A percentile compares a stretch with the other conserved stretches of the same genome.
Conservation (phyloP, 2,329 filamentous ascomycete species). For the Colletotrichum sidae region DNA sequence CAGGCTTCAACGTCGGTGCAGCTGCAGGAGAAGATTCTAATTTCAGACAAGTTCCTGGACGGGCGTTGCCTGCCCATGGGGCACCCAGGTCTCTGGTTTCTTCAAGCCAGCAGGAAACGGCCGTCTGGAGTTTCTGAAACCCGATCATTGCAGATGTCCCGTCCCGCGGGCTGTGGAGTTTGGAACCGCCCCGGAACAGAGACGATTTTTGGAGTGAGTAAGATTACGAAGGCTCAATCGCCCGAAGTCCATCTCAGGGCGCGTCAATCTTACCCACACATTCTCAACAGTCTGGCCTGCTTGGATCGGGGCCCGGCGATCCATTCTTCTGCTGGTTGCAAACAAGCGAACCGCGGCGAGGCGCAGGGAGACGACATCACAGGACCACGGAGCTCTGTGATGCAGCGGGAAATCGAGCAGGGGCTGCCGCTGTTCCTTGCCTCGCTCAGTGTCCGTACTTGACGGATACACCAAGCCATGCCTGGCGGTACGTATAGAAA, state of each 20-base stretch:
- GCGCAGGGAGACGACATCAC: constrained; percentile 36
- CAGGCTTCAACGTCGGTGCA: no score
- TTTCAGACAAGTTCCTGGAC: no score
- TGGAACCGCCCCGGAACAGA: constrained; percentile 2
- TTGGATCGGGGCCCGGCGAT: constrained; percentile 26
- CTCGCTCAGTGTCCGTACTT: no score
- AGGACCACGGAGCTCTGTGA: constrained; percentile 35
- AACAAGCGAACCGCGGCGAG: constrained; percentile 28
- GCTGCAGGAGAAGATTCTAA: no score
- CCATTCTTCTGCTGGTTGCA: constrained; percentile 22
- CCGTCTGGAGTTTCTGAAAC: constrained; percentile 31
- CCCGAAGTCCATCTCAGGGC: no score
- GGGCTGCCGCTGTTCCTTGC: constrained; percentile 1
- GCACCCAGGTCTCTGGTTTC: background rate
- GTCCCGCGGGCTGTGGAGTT: constrained; percentile 24
- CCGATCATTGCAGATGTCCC: constrained; percentile 35
- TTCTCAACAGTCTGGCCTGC: constrained; percentile 6
- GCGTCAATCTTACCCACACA: constrained; percentile 23
- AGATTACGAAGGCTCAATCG: background rate
- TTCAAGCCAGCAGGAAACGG: background rate
- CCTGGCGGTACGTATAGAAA: background rate
- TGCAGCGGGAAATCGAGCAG: constrained; percentile 22
- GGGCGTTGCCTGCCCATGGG: background rate
- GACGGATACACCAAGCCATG: background rate
- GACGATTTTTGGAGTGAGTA: background rate